Percentiles rank a stretch among this genome's conserved stretches.
Evolutionary conservation across 495 filamentous ascomycete genomes (phyloP).

Genomic region (Elasticomyces elasticus): DNA sequence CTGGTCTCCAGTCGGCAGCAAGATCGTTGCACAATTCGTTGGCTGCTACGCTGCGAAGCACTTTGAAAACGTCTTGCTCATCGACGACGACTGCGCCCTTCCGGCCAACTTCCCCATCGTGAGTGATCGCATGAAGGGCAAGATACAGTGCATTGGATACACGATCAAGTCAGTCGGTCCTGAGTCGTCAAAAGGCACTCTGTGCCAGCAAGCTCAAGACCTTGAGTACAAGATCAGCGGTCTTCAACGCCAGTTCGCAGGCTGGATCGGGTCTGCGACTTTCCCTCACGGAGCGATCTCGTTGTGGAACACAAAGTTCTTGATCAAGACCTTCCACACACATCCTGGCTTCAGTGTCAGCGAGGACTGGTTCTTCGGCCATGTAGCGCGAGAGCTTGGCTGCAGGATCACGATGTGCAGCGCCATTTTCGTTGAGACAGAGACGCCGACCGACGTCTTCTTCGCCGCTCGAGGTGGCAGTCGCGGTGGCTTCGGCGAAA

Average conservation of each 20-base stretch:
- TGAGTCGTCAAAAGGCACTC: slow-evolving; percentile 28
- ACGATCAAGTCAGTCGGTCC: slow-evolving; percentile 38
- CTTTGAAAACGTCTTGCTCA: slow-evolving; percentile 37
- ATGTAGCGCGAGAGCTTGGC: slow-evolving; percentile 37
- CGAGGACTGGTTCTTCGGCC: slow-evolving; percentile 42
- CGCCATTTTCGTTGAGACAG: slow-evolving; percentile 41
- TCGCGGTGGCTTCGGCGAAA: slow-evolving; percentile 43
- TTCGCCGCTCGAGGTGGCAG: slow-evolving; percentile 29
- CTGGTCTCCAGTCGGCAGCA: slow-evolving; percentile 32
- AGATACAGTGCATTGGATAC: slow-evolving; percentile 37
- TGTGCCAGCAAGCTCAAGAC: slow-evolving; percentile 40
- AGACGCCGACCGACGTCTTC: slow-evolving; percentile 37
- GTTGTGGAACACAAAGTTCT: slow-evolving; percentile 36
- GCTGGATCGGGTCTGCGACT: slow-evolving; percentile 34
- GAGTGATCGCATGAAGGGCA: slow-evolving; percentile 32
- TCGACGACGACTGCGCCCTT: slow-evolving; percentile 41
- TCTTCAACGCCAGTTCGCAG: slow-evolving; percentile 37
- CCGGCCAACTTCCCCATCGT: slow-evolving; percentile 38
- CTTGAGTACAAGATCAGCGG: slow-evolving; percentile 38
- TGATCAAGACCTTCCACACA: slow-evolving; percentile 36
- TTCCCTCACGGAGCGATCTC: slow-evolving; percentile 40
- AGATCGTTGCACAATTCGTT: slow-evolving; percentile 41
- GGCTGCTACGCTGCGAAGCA: slow-evolving; percentile 35
- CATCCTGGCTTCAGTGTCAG: slow-evolving; percentile 39
- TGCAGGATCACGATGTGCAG: slow-evolving; percentile 42